Evolutionary conservation across 208 protist genomes (phyloP).

Genomic region (Leishmania martiniquensis): DNA sequence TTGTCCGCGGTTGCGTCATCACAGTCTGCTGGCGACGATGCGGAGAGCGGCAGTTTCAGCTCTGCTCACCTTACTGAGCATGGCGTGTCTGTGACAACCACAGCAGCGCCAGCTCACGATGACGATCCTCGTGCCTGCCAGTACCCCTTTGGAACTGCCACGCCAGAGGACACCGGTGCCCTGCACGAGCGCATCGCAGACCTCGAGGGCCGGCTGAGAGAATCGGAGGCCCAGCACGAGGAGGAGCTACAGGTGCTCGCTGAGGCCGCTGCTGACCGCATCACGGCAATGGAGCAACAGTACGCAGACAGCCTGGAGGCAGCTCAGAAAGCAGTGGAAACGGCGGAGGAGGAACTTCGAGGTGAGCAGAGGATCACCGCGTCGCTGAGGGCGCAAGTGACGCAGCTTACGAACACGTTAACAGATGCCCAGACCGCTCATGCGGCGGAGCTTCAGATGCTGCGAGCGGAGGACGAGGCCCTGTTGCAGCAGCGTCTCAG

Average conservation of each 20-base stretch:
- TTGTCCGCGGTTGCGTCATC: neutral
- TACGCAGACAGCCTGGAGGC: constrained; percentile 14
- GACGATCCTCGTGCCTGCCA: neutral
- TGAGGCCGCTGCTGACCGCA: constrained; percentile 49
- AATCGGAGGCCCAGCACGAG: constrained; percentile 36
- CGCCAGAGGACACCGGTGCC: neutral
- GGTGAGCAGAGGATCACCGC: constrained; percentile 3
- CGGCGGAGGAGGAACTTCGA: neutral
- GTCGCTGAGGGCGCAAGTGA: constrained; percentile 4
- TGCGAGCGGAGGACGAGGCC: constrained; percentile 16
- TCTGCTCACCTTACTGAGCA: constrained; percentile 1
- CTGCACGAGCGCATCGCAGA: constrained; percentile 27
- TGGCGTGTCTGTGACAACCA: constrained; percentile 1
- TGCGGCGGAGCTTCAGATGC: constrained; percentile 2
- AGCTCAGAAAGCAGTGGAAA: neutral
- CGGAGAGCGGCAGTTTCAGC: constrained; percentile 1
- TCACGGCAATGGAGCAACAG: constrained; percentile 58
- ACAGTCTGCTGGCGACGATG: neutral
- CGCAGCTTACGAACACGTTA: constrained; percentile 5
- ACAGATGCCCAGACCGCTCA: constrained; percentile 11
- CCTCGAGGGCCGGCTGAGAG: constrained; percentile 29
- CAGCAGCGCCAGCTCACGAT: constrained; percentile 2
- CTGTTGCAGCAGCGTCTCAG: constrained; percentile 22
- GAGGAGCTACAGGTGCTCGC: constrained; percentile 59
- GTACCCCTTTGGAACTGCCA: neutral